phyloP scores from a whole-genome alignment of 1,284 basidiomycete species.

The Psilocybe mexicana region DNA sequence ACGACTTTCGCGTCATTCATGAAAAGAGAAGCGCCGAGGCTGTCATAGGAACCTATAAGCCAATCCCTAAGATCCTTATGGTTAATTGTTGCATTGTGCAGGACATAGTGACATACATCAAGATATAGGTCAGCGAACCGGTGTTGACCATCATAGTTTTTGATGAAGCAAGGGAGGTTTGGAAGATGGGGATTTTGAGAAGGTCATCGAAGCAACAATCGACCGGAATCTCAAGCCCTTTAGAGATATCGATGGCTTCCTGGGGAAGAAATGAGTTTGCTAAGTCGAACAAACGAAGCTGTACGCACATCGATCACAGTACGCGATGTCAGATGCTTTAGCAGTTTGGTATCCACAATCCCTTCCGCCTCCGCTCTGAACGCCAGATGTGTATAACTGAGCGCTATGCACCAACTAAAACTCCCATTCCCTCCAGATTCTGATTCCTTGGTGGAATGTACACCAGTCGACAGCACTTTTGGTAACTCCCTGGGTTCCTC shows the following conservation, averaged over 20 bases:
- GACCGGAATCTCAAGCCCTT: conserved; percentile 2
- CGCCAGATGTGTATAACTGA: conserved; percentile 15
- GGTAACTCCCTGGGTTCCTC: not conserved
- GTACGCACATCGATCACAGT: conserved; percentile 10
- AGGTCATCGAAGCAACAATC: conserved; percentile 9
- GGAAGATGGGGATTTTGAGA: conserved; percentile 17
- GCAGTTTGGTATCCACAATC: not conserved
- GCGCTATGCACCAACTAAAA: conserved; percentile 10
- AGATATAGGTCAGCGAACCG: conserved; percentile 2
- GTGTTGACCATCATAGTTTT: not conserved
- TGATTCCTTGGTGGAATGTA: conserved; percentile 1
- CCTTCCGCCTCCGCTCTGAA: conserved; percentile 10
- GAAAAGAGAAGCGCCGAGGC: conserved; percentile 9
- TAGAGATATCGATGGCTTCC: conserved; percentile 7
- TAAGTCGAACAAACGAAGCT: not conserved
- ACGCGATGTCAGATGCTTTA: conserved; percentile 13
- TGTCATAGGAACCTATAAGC: conserved; percentile 7
- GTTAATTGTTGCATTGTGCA: not conserved
- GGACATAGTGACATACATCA: conserved; percentile 10
- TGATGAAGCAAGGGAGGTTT: conserved; percentile 5
- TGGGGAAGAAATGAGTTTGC: not conserved
- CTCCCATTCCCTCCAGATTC: conserved; percentile 5
- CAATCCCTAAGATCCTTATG: conserved; percentile 8
- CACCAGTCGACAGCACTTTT: conserved; percentile 5
- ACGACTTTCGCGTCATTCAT: conserved; percentile 47